Evolutionary conservation across 2,329 filamentous ascomycete species (phyloP).

Genomic region (Paecilomyces formosus): DNA sequence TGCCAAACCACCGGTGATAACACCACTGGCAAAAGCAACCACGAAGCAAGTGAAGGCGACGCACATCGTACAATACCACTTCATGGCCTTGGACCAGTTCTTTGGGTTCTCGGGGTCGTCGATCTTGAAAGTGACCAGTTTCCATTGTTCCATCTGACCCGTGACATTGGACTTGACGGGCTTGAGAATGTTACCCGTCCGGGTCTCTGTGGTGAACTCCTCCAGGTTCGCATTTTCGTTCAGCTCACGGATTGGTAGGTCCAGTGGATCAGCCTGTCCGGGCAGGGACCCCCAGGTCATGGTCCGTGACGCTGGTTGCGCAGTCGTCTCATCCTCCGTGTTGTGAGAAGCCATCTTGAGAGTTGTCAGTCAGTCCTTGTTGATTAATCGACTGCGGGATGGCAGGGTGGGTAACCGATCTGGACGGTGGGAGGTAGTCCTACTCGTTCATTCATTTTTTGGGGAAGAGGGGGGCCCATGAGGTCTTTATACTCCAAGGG

Average conservation of each 20-base stretch:
- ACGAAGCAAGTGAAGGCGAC: slow-evolving; percentile 71
- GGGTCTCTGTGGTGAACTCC: slow-evolving; percentile 60
- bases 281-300: slow-evolving; percentile 14
- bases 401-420: background rate
- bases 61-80: slow-evolving; percentile 82
- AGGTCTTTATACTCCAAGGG: background rate
- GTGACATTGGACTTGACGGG: slow-evolving; percentile 48
- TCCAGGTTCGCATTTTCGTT: slow-evolving; percentile 53
- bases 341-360: slow-evolving; percentile 1
- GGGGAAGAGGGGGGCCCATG: background rate
- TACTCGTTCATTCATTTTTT: background rate
- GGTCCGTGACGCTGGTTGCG: slow-evolving; percentile 14
- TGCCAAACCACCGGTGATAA: slow-evolving; percentile 68
- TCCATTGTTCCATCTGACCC: slow-evolving; percentile 47
- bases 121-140: slow-evolving; percentile 63
- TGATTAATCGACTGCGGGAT: background rate
- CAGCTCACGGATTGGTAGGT: slow-evolving; percentile 61
- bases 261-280: slow-evolving; percentile 35
- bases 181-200: slow-evolving; percentile 54
- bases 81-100: slow-evolving; percentile 71
- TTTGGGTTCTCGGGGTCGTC: slow-evolving; percentile 73
- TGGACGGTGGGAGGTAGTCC: background rate
- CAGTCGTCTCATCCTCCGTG: slow-evolving; percentile 2
- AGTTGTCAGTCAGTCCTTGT: slow-evolving; percentile 3
- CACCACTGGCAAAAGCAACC: slow-evolving; percentile 62